These are phyloP conservation scores for Nicotiana tabacum DNA, from an alignment of 257 asterid species.

Conservation along the genomic window DNA sequence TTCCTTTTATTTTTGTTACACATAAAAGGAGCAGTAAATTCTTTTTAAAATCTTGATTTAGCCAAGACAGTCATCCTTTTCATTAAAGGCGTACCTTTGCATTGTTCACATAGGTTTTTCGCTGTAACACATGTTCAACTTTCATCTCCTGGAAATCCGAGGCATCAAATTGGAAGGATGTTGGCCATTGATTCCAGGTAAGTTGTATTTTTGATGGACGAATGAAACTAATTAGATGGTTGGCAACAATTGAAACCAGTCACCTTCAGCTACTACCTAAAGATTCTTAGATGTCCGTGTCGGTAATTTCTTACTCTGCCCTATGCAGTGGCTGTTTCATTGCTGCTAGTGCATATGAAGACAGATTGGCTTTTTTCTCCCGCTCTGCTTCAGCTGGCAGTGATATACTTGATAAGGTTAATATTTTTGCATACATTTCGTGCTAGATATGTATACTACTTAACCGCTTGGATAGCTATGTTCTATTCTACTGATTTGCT, in stretches of 20 bases:
- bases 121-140: constrained; percentile 68
- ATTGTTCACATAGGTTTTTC: constrained; percentile 49
- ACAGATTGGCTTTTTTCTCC: constrained; percentile 73
- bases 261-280: constrained; percentile 26
- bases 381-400: constrained; percentile 54
- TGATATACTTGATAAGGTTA: constrained; percentile 78
- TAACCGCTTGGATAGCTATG: neutral
- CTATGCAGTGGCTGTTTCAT: constrained; percentile 83
- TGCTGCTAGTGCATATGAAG: constrained; percentile 93
- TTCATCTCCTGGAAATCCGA: constrained; percentile 70
- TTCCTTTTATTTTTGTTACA: neutral
- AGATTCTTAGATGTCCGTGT: constrained; percentile 34
- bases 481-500: constrained; percentile 17
- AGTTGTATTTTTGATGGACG: constrained; percentile 26
- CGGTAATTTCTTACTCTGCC: constrained; percentile 38
- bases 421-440: constrained; percentile 8
- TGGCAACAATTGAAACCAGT: constrained; percentile 18
- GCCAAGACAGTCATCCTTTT: neutral
- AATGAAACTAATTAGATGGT: constrained; percentile 9
- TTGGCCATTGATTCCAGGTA: constrained; percentile 84
- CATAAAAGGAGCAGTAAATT: neutral
- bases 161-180: constrained; percentile 89
- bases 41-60: neutral
- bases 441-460: neutral
- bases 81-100: constrained; percentile 12